Base-by-base conservation (phyloP, 495 filamentous ascomycete genomes). In the Lophiostoma macrostomum region DNA sequence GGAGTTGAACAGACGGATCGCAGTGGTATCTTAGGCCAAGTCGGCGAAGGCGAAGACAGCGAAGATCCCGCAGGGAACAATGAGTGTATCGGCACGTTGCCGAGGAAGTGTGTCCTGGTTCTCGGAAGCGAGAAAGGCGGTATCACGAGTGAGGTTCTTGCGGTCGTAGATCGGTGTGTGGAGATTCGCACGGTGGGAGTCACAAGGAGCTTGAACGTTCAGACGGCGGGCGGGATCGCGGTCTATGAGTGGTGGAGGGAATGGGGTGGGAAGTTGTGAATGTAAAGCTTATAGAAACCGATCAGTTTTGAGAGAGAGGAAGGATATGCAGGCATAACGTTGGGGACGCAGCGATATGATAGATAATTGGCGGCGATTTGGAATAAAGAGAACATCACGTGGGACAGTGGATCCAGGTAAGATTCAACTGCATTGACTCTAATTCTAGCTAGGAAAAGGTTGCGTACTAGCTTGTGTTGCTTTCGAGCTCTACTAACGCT, bases 201-300 rank as follows among this genome's bases (percentile, higher is more conserved):
- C 18, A 76, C 75, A 19, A 67, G 75, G 48, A 77, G 75, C 58
- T 64, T 78, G 66, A 78, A 78, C 60, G 75, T 78, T 36, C 75
- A 78, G 60, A 77, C 74, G 4, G 75, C 75, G 23, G 75, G 70
- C 14, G 74, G 64, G 3, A 67, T 76, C 36, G 73, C 71, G 40
- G 24, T 73, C 44, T 75, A 68, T 64, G 75, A 78, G 63, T 75
- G 54, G 49, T 56, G 52, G 52, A 61, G 61, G 51, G 44, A 43
- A 19, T 64, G 60, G 60, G 56, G 60, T 27, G 41, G 41, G 41
- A 27, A 7, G 41, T 6, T 12, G 41, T 27, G 41, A 30, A 7
- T 32, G 29, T 7, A 32, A n/a, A n/a, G 29, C 7, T n/a, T n/a
- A n/a, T 7, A 32, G 29, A n/a, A n/a, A 32, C n/a, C 7, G 29